phyloP scores from a whole-genome alignment of 441 rosid genomes.

The Pelargonium cotyledonis region DNA sequence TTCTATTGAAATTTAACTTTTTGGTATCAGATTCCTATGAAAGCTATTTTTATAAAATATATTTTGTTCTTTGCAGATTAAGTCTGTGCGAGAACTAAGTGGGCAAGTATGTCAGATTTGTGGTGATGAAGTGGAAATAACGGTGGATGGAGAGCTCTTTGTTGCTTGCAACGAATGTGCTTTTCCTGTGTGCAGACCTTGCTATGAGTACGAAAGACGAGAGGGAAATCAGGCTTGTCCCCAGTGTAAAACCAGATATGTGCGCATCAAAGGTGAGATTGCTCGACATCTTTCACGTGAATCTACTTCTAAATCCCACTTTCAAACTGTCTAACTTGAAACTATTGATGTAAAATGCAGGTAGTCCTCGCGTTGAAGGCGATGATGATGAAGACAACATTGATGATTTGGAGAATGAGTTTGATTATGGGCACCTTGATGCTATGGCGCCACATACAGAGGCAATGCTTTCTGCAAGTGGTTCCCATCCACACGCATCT shows the following conservation, averaged over 20 bases:
- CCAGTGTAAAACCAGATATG: slow-evolving; percentile 74
- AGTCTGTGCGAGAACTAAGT: slow-evolving; percentile 56
- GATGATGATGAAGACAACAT: slow-evolving; percentile 76
- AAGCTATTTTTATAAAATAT: slow-evolving; percentile 1
- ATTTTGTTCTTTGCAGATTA: slow-evolving; percentile 37
- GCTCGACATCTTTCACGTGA: slow-evolving; percentile 1
- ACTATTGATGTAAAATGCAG: slow-evolving; percentile 29
- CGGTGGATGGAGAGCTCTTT: slow-evolving; percentile 61
- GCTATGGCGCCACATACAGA: slow-evolving; percentile 44
- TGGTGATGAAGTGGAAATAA: slow-evolving; percentile 68
- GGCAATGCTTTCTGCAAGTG: slow-evolving; percentile 38
- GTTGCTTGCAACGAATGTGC: slow-evolving; percentile 95
- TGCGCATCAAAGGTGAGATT: slow-evolving; percentile 58
- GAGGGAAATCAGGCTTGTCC: slow-evolving; percentile 82
- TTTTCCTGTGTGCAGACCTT: slow-evolving; percentile 78
- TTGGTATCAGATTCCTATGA: slow-evolving; percentile 16
- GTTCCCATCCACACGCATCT: slow-evolving; percentile 28
- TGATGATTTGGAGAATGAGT: slow-evolving; percentile 71
- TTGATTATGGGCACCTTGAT: slow-evolving; percentile 36
- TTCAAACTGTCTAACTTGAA: slow-evolving; percentile 2
- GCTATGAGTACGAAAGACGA: slow-evolving; percentile 86
- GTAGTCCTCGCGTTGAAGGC: slow-evolving; percentile 73
- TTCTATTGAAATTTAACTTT: background rate
- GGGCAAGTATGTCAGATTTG: slow-evolving; percentile 80
- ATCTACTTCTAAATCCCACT: background rate